Evolutionary conservation across 208 protist species (phyloP), one percentile per base, ranked within the genome.

Genomic region (Acanthamoeba castellanii): DNA sequence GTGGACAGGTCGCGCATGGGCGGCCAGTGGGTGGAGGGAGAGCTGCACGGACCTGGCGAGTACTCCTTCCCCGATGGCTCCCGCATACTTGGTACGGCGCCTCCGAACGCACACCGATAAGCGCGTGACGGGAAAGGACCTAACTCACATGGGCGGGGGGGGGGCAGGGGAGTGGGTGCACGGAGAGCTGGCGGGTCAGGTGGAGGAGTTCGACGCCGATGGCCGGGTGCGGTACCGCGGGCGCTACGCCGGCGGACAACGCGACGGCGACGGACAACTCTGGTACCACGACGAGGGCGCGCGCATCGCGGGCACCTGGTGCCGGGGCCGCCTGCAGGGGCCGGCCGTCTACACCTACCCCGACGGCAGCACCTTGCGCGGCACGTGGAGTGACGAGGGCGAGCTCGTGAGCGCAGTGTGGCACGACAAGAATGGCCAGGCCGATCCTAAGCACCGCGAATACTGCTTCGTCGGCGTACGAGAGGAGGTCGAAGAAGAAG

Each of bases 1-100:
- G 37, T 42, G 37, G 3, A 42, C 50, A 52, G 50, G 78, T 87
- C 78, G n/a, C 18, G 78, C 42, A 52, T 87, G 78, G 45, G 50
- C 18, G 78, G 78, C 18, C 42, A 87, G 47, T 87, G 78, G 78
- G 45, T 64, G 20, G 78, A 50, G 27, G 78, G 50, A 25, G 42
- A 61, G n/a, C 78, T 87, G 13, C 78, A 87, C 50, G 78, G 78
- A 2, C 78, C 22, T 7, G 78, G 78, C 50, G 78, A 64, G 27
- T 87, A 87, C 45, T n/a, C 27, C 78, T 87, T 87, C 50, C 25
- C 47, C 8, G 78, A 87, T 64, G 78, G 78, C 68, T 76, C 68
- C 9, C 68, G 68, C n/a, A 32, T 76, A 42, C 9, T 76, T 9
- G 68, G 68, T 76, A 42, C 32, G 30, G 20, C 64, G n/a, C 14